Evolutionary conservation across 352 stramenopile genomes (phyloP).

Genomic region (Halophytophthora polymorphica): DNA sequence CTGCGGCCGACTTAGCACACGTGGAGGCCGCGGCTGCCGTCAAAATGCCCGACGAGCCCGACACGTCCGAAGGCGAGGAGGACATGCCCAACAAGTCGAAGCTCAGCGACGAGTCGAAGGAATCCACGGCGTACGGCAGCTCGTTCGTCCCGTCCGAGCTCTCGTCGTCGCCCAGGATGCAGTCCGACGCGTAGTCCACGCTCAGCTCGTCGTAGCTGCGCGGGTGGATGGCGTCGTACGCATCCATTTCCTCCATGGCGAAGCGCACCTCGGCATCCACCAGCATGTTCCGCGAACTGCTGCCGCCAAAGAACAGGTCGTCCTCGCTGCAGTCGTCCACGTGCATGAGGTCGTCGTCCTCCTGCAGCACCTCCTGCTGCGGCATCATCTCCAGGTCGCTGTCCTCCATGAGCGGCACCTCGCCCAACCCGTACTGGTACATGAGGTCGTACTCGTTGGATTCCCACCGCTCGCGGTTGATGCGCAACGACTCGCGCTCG

Average conservation of each 20-base stretch:
- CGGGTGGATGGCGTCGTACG: constrained; percentile 54
- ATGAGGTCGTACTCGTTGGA: constrained; percentile 85
- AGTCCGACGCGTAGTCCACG: constrained; percentile 67
- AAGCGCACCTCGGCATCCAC: constrained; percentile 57
- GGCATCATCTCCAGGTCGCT: constrained; percentile 51
- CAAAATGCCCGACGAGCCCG: constrained; percentile 40
- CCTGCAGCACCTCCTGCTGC: constrained; percentile 24
- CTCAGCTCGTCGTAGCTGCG: constrained; percentile 61
- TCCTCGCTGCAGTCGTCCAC: constrained; percentile 50
- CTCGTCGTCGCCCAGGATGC: constrained; percentile 59
- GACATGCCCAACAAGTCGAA: constrained; percentile 59
- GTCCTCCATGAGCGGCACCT: constrained; percentile 60
- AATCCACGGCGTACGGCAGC: constrained; percentile 61
- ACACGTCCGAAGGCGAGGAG: constrained; percentile 65
- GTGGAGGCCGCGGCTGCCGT: constrained; percentile 24
- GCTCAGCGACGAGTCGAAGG: constrained; percentile 47
- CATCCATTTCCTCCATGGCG: constrained; percentile 72
- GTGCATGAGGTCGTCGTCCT: constrained; percentile 44
- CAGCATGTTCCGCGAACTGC: constrained; percentile 34
- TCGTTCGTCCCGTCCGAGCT: constrained; percentile 52
- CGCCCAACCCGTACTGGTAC: constrained; percentile 75
- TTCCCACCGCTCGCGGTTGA: constrained; percentile 82
- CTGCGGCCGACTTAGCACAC: constrained; percentile 19
- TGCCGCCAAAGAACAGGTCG: constrained; percentile 49
- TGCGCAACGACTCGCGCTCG: constrained; percentile 63